phyloP scores from a whole-genome alignment of 306 rosid genomes.

The Vigna radiata region DNA sequence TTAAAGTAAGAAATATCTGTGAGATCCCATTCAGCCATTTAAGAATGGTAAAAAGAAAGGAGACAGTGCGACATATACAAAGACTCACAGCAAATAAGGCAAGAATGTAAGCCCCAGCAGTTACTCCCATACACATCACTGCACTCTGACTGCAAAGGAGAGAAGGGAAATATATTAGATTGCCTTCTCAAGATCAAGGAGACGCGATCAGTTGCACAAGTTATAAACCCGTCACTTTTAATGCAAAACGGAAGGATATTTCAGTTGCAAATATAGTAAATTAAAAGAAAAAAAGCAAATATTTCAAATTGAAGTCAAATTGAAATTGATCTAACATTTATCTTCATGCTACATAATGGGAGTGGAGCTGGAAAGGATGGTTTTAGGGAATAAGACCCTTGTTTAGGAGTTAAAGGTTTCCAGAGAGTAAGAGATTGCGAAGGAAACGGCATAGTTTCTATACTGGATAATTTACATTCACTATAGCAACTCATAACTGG shows the following conservation, averaged over 20 bases:
- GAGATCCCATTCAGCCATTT: conserved; percentile 11
- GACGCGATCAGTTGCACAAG: conserved; percentile 12
- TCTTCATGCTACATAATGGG: neutral
- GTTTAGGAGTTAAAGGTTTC: neutral
- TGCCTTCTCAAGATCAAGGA: conserved; percentile 31
- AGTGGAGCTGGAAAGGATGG: neutral
- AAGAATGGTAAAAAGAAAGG: neutral
- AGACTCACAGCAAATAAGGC: conserved; percentile 82
- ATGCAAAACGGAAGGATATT: conserved; percentile 17
- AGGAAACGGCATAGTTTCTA: conserved; percentile 1
- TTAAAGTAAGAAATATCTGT: conserved; percentile 42
- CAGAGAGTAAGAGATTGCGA: neutral
- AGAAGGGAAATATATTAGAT: conserved; percentile 44
- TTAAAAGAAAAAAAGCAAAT: neutral
- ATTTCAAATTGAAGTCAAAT: conserved; percentile 1
- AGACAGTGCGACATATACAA: neutral
- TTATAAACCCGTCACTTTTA: conserved; percentile 24
- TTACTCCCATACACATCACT: conserved; percentile 93
- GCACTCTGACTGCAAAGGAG: conserved; percentile 63
- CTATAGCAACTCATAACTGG: conserved; percentile 2
- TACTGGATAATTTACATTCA: neutral
- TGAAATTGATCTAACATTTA: neutral
- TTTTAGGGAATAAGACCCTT: neutral
- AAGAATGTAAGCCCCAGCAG: conserved; percentile 91
- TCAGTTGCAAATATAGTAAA: conserved; percentile 19